Base-by-base conservation (phyloP, 164 flowering plant species). In the Aristolochia contorta region DNA sequence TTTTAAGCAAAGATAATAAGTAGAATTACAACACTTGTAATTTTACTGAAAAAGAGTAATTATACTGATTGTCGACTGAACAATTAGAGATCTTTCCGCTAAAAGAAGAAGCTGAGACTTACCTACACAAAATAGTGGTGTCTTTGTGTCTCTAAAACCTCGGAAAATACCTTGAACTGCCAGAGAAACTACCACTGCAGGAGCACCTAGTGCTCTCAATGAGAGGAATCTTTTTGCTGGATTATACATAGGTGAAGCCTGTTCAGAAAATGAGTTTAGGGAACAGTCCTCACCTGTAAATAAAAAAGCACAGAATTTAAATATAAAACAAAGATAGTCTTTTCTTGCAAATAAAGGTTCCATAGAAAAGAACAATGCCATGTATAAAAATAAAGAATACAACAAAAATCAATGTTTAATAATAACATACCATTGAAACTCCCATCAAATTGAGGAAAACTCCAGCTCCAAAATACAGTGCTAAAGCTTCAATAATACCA, bases 131-230 rank as follows among this genome's bases (percentile, higher is more conserved):
- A 79, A 63, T 23, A 85, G 77, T 60, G 98, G 98, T 52, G 96
- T 89, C 65, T 79, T 89, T 45, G 95, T 89, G 73, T 92, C 96
- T 76, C 89, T 92, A 56, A 91, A 91, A 24, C 97, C 98, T 51
- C 93, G 89, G 66, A 89, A 83, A 64, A 89, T 68, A 52, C 96
- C 98, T 77, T 87, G 91, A 66, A 89, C 83, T 60, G 98, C 91
- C 78, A 89, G 74, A 62, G 93, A 87, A 61, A 84, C 72, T 14
- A 89, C 98, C 69, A 80, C 79, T 43, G 98, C 98, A 62, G 98
- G 98, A 69, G 98, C 86, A 70, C 96, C 98, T 63, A 92, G 67
- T 21, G 95, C 87, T 72, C 96, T 79, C 16, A 90, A 75, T 22
- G 79, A 60, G 63, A 94, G 90, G 81, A 94, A 85, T 32, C 54